Conservation (phyloP, 768 basidiomycete genomes). For the Hirschioporus abietinus region DNA sequence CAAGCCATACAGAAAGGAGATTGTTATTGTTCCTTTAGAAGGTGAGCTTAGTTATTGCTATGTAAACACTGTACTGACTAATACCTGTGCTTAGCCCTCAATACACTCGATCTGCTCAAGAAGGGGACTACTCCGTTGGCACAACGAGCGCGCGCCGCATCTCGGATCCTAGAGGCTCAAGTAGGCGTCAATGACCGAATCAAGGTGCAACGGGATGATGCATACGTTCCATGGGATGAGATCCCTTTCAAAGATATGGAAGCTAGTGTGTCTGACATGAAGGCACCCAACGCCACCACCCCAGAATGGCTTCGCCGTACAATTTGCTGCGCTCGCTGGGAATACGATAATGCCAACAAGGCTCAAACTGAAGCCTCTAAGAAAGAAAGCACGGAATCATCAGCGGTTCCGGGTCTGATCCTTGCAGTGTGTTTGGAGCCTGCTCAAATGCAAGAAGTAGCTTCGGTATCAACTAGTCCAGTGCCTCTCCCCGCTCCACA, state of each 20-base stretch:
- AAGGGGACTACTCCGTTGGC: slow-evolving; percentile 79
- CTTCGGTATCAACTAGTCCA: slow-evolving; percentile 33
- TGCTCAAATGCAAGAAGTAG: slow-evolving; percentile 14
- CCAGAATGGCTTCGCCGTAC: slow-evolving; percentile 78
- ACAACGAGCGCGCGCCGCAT: slow-evolving; percentile 79
- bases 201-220: slow-evolving; percentile 75
- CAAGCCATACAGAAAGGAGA: slow-evolving; percentile 67
- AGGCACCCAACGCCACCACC: slow-evolving; percentile 18
- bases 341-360: slow-evolving; percentile 46
- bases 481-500: slow-evolving; percentile 66
- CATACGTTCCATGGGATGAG: slow-evolving; percentile 76
- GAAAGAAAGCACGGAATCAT: slow-evolving; percentile 8
- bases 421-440: slow-evolving; percentile 51
- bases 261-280: slow-evolving; percentile 4
- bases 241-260: slow-evolving; percentile 45
- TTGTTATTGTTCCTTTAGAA: slow-evolving; percentile 83
- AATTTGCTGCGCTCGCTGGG: slow-evolving; percentile 79
- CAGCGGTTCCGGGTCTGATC: slow-evolving; percentile 45
- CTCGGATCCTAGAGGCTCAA: slow-evolving; percentile 83
- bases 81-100: slow-evolving; percentile 55
- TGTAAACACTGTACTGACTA: neutral
- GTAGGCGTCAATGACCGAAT: slow-evolving; percentile 81
- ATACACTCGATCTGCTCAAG: slow-evolving; percentile 89
- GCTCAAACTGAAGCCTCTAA: slow-evolving; percentile 17
- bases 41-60: slow-evolving; percentile 41